phyloP scores from a whole-genome alignment of 495 filamentous ascomycete genomes.

The Penicillium pulvis region DNA sequence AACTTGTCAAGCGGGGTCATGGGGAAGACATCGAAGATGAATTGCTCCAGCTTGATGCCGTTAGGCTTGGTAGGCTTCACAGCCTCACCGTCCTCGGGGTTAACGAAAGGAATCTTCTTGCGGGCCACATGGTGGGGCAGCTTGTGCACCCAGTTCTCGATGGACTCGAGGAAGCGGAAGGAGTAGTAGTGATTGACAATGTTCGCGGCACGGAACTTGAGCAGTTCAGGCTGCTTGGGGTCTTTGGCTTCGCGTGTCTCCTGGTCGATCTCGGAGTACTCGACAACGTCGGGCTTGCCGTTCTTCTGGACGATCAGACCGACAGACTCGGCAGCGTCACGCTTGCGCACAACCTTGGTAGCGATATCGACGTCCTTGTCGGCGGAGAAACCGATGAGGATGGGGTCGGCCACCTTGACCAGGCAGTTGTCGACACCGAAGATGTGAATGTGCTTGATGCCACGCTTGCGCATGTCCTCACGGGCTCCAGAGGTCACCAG shows the following conservation, averaged over 20 bases:
- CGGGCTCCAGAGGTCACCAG: slow-evolving; percentile 80
- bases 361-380: slow-evolving; percentile 91
- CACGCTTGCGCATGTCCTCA: slow-evolving; percentile 83
- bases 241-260: slow-evolving; percentile 87
- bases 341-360: slow-evolving; percentile 98
- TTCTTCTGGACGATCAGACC: slow-evolving; percentile 94
- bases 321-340: slow-evolving; percentile 93
- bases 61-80: slow-evolving; percentile 93
- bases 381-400: slow-evolving; percentile 92
- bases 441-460: slow-evolving; percentile 93
- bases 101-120: slow-evolving; percentile 95
- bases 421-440: slow-evolving; percentile 99
- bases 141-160: slow-evolving; percentile 80
- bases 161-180: slow-evolving; percentile 86
- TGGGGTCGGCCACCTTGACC: slow-evolving; percentile 94
- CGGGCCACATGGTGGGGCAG: slow-evolving; percentile 93
- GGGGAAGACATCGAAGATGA: slow-evolving; percentile 98
- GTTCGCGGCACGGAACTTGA: slow-evolving; percentile 97
- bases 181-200: slow-evolving; percentile 99
- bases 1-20: slow-evolving; percentile 84
- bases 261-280: slow-evolving; percentile 96
- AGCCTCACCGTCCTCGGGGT: slow-evolving; percentile 71
- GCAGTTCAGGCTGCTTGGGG: slow-evolving; percentile 73
- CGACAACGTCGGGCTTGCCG: slow-evolving; percentile 95
- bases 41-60: slow-evolving; percentile 98